A percentile compares a stretch with the other conserved stretches of the same genome.
Conservation (phyloP, 225 moss, liverwort and hornwort genomes). For the Bryoerythrophyllum caledonicum region DNA sequence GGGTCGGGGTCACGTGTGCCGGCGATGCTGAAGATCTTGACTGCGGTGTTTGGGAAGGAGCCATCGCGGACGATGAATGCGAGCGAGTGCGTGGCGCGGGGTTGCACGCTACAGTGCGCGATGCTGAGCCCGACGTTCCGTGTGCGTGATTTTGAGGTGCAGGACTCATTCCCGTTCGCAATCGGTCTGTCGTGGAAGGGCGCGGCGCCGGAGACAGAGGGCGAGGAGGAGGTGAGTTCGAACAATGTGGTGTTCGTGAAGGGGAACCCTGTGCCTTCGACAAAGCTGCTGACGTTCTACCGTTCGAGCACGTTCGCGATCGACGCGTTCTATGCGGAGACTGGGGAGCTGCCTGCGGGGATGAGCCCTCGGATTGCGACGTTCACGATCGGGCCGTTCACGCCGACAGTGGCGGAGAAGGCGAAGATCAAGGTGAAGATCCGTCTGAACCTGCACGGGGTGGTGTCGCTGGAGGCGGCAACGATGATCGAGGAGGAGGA, state of each 20-base stretch:
- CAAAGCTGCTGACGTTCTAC: slow-evolving; percentile 91
- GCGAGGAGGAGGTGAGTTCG: slow-evolving; percentile 86
- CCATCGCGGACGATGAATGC: slow-evolving; percentile 93
- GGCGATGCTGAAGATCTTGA: slow-evolving; percentile 80
- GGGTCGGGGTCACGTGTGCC: slow-evolving; percentile 98
- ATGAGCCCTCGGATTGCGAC: slow-evolving; percentile 69
- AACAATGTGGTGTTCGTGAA: slow-evolving; percentile 97
- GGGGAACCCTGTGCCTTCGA: slow-evolving; percentile 84
- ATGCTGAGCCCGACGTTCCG: slow-evolving; percentile 89
- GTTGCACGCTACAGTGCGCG: slow-evolving; percentile 87
- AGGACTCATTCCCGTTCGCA: slow-evolving; percentile 93
- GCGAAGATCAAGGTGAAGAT: slow-evolving; percentile 99
- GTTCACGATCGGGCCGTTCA: slow-evolving; percentile 96
- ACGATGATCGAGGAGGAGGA: slow-evolving; percentile 98
- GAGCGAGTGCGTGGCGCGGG: slow-evolving; percentile 88
- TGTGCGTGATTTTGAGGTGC: slow-evolving; percentile 90
- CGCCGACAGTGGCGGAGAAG: slow-evolving; percentile 78
- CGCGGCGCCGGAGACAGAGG: slow-evolving; percentile 88
- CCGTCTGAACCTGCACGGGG: slow-evolving; percentile 88
- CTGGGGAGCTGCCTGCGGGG: slow-evolving; percentile 60
- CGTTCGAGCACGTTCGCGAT: slow-evolving; percentile 85
- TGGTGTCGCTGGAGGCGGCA: slow-evolving; percentile 83
- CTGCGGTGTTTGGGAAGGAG: slow-evolving; percentile 88
- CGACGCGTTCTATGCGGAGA: slow-evolving; percentile 84
- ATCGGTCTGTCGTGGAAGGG: slow-evolving; percentile 99